Percentiles rank a stretch among this genome's conserved stretches.
Evolutionary conservation across 305 asterid genomes (phyloP).

Genomic region (Solanum hybrid): DNA sequence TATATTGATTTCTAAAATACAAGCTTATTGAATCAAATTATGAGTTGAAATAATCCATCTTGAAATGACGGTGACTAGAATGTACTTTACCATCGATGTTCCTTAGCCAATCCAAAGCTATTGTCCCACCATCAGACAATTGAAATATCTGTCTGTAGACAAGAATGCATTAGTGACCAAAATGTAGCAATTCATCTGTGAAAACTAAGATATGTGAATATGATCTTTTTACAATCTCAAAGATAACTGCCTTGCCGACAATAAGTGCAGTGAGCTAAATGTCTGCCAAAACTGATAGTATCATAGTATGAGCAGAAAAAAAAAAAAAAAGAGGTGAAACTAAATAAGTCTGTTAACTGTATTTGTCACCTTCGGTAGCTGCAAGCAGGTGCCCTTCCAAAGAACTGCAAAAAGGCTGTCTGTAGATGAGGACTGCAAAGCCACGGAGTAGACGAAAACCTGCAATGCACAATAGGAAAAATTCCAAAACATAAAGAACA

Average conservation of each 20-base stretch:
- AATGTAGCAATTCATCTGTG: neutral
- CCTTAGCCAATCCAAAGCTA: constrained; percentile 83
- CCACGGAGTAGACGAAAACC: constrained; percentile 77
- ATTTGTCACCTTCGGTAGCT: constrained; percentile 48
- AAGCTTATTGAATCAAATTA: neutral
- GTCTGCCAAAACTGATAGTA: neutral
- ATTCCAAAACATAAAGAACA: neutral
- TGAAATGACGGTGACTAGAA: neutral
- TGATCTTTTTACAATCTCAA: neutral
- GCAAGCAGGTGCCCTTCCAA: constrained; percentile 58
- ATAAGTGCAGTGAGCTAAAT: neutral
- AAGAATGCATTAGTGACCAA: constrained; percentile 1
- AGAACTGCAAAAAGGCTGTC: constrained; percentile 49
- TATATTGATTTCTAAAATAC: neutral
- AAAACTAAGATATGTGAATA: neutral
- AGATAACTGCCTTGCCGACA: neutral
- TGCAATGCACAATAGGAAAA: constrained; percentile 6
- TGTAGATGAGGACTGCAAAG: constrained; percentile 80
- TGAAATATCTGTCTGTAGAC: constrained; percentile 58
- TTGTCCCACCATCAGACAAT: constrained; percentile 70
- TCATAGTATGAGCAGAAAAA: neutral
- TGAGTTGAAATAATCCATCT: neutral
- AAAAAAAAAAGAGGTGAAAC: neutral
- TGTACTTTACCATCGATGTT: constrained; percentile 37
- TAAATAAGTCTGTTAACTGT: neutral